Evolutionary conservation across 139 green algal genomes (phyloP).

Genomic region (Micractinium conductrix): DNA sequence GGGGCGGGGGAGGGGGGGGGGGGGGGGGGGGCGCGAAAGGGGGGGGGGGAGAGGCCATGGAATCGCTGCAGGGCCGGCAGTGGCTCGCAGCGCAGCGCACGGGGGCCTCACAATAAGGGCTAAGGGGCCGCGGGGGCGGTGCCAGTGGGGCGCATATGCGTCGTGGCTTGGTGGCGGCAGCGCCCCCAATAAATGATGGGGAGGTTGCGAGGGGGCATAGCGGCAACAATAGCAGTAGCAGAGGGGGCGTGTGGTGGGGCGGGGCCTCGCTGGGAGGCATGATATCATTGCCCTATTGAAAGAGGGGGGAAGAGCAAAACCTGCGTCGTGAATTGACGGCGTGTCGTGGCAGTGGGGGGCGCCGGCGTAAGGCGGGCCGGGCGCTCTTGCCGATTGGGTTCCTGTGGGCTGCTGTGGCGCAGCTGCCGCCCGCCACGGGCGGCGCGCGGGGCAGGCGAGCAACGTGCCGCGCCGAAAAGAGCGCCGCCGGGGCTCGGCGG

Average conservation of each 20-base stretch:
- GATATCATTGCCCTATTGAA: not conserved
- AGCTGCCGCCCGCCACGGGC: not conserved
- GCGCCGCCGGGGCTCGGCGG: too few species aligned
- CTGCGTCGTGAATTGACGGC: not conserved
- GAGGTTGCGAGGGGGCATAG: not conserved
- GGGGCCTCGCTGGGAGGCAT: too few species aligned
- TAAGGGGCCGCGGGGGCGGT: too few species aligned
- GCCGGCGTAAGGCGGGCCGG: not conserved
- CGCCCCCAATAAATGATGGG: not conserved
- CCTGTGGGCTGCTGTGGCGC: too few species aligned
- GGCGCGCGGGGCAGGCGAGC: not conserved
- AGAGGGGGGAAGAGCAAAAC: not conserved
- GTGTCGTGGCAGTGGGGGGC: not conserved
- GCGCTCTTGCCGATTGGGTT: not conserved
- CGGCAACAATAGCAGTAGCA: not conserved
- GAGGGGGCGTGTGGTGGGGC: not conserved
- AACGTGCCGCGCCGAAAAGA: not conserved
- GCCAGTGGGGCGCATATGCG: too few species aligned
- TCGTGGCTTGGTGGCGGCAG: too few species aligned
- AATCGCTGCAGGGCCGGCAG: not conserved
- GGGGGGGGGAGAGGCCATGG: not conserved
- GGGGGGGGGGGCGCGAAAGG: too few species aligned
- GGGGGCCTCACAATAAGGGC: too few species aligned
- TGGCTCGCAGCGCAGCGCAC: too few species aligned
- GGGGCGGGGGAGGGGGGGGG: too few species aligned